Evolutionary conservation across 208 protist species (phyloP), one percentile per base, ranked within the genome.

Genomic region (Leishmania gerbilli): DNA sequence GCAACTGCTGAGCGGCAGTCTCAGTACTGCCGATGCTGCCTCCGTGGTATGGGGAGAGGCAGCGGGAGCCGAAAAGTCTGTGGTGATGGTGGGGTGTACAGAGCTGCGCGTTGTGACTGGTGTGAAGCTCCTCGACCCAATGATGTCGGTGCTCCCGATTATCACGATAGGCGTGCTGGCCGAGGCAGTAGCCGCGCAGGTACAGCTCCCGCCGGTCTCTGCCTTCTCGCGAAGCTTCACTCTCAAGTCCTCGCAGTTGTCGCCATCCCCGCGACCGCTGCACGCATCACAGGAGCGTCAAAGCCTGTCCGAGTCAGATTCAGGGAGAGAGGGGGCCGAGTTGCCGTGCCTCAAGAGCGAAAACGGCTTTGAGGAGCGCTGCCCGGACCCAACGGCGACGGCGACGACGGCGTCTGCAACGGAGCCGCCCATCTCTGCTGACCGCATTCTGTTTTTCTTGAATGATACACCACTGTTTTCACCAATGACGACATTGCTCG

Each of bases 381-480:
- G 13, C 51, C 13, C 11, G 47, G 72, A 76, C 47, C 15, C 15
- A 31, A 34, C 71, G 8, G 53, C n/a, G 51, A 5, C 49, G 11
- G 24, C 53, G 53, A 8, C 34, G 72, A 69, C 51, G 42, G 49
- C 34, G 76, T 4, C 55, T 56, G 49, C 72, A 60, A 34, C 64
- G 9, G 47, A 49, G 51, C 3, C n/a, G 42, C 56, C 72, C 74
- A 24, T 82, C 15, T 81, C 83, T 40, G 45, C 78, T 1, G 79
- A 85, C 55, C 83, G 82, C 13, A 68, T 92, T 75, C 78, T 92
- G 47, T 80, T 91, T 58, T 85, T 92, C 75, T 56, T 92, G 24
- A 79, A 89, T 76, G 80, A 80, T 34, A 74, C 81, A 31, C 83
- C 85, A 31, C 74, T 92, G 53, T n/a, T 88, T 27, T 87, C 81